Base-by-base conservation (phyloP, 768 basidiomycete species). In the Collybia sp. region DNA sequence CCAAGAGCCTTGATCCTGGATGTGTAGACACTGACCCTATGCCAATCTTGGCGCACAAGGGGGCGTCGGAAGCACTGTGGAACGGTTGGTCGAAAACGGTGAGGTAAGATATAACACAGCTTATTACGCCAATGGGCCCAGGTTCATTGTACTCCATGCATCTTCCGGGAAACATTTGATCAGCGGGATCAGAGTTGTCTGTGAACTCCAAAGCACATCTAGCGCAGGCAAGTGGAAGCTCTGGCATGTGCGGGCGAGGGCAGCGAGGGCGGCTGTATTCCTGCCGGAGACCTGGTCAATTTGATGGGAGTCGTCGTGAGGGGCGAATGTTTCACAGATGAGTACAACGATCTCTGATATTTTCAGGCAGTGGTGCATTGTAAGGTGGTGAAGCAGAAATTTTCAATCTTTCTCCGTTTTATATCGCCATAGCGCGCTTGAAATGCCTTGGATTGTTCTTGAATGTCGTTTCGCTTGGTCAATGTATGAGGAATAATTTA, bases 91-190 rank as follows among this genome's bases (percentile, higher is more conserved):
- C n/a, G 2, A 30, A 20, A 47, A 33, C 34, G 42, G 43, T 15
- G 39, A 43, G 17, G 42, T 9, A 9, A 35, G 13, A n/a, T 4
- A 17, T 16, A 19, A 6, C 25, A n/a, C n/a, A n/a, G n/a, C n/a
- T n/a, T n/a, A n/a, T n/a, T n/a, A n/a, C n/a, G n/a, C n/a, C n/a
- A n/a, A n/a, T n/a, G n/a, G n/a, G n/a, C n/a, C n/a, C n/a, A n/a
- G 4, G n/a, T n/a, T n/a, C n/a, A n/a, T n/a, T n/a, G 13, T 6
- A 30, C n/a, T 17, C 30, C 19, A 43, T 12, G 20, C 9, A n/a
- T 43, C 42, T 15, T 16, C n/a, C 15, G 47, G 47, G 19, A 48
- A 43, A 48, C 47, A 48, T 31, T 36, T 48, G 5, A 48, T 12
- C 3, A 48, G 42, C 8, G 32, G 32, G 12, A 12, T 19, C 9